A percentile compares a stretch with the other conserved stretches of the same genome.
These are phyloP conservation scores for Phytophthora melonis DNA, from an alignment of 352 stramenopile species.

Conservation along the genomic window DNA sequence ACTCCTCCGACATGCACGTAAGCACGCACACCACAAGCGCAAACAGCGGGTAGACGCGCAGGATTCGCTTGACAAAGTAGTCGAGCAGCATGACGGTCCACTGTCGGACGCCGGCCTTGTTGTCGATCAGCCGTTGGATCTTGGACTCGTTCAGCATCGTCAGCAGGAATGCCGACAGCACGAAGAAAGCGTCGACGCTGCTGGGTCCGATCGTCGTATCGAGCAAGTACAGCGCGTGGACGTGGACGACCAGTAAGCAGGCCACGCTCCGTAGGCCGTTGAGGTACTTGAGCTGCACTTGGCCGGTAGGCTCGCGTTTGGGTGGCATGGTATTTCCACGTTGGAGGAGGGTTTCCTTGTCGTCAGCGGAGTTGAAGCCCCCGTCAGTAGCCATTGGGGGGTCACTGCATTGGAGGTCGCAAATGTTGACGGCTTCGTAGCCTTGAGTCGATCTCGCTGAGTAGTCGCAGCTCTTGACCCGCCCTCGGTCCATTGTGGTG, in stretches of 20 bases:
- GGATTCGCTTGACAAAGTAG: neutral
- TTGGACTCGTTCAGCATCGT: constrained; percentile 26
- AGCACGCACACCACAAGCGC: neutral
- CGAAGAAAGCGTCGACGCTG: constrained; percentile 40
- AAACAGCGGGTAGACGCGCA: neutral
- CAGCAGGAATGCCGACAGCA: constrained; percentile 41
- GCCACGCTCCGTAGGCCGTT: constrained; percentile 28
- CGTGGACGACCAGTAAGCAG: constrained; percentile 23
- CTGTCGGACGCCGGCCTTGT: neutral
- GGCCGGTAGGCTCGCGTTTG: too few relatives aligned
- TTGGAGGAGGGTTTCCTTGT: too few relatives aligned
- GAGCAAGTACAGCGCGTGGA: constrained; percentile 17
- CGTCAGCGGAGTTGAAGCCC: too few relatives aligned
- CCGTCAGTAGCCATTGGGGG: too few relatives aligned
- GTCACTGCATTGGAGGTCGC: too few relatives aligned
- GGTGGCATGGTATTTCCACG: too few relatives aligned
- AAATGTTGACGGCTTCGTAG: too few relatives aligned
- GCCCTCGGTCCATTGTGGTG: too few relatives aligned
- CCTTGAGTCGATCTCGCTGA: too few relatives aligned
- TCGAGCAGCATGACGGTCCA: neutral
- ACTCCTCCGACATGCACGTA: neutral
- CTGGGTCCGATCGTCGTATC: constrained; percentile 17
- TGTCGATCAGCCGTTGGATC: neutral
- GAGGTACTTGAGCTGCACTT: constrained; percentile 6
- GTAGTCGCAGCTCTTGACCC: too few relatives aligned